Conservation (phyloP, 306 rosid genomes). For the Vigna unguiculata region DNA sequence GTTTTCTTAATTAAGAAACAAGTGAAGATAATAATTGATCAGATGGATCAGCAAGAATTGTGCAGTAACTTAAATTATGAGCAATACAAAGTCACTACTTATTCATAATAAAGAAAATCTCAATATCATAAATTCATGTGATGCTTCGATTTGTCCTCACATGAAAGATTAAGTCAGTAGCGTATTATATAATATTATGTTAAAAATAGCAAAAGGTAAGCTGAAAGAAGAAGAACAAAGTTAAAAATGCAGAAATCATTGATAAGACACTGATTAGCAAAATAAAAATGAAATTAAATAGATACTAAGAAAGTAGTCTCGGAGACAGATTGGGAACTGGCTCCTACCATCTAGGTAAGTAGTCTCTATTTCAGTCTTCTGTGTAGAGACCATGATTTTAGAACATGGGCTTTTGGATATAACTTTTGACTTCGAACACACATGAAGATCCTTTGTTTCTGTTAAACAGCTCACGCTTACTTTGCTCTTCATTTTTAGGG, state of each 20-base stretch:
- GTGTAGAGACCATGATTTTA: slow-evolving; percentile 57
- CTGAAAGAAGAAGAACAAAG: background rate
- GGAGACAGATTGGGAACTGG: slow-evolving; percentile 25
- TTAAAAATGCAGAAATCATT: slow-evolving; percentile 17
- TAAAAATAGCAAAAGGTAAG: slow-evolving; percentile 25
- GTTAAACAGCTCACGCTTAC: slow-evolving; percentile 71
- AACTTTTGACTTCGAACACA: slow-evolving; percentile 72
- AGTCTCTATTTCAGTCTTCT: slow-evolving; percentile 58
- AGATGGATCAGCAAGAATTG: slow-evolving; percentile 9
- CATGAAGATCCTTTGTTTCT: slow-evolving; percentile 78
- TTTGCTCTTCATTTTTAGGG: slow-evolving; percentile 91
- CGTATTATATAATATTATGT: background rate
- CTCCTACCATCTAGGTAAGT: slow-evolving; percentile 71
- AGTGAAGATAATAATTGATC: slow-evolving; percentile 25
- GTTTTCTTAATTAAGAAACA: slow-evolving; percentile 29
- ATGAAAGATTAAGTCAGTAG: slow-evolving; percentile 16
- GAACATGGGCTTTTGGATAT: slow-evolving; percentile 79
- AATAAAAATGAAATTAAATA: background rate
- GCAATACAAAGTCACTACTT: slow-evolving; percentile 4
- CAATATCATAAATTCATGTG: slow-evolving; percentile 18
- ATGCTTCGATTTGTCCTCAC: slow-evolving; percentile 4
- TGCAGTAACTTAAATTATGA: slow-evolving; percentile 1
- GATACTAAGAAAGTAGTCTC: slow-evolving; percentile 14
- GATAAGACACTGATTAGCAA: slow-evolving; percentile 2
- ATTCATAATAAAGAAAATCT: slow-evolving; percentile 1